phyloP scores from a whole-genome alignment of 257 asterid species.

The Solanum neorickii region DNA sequence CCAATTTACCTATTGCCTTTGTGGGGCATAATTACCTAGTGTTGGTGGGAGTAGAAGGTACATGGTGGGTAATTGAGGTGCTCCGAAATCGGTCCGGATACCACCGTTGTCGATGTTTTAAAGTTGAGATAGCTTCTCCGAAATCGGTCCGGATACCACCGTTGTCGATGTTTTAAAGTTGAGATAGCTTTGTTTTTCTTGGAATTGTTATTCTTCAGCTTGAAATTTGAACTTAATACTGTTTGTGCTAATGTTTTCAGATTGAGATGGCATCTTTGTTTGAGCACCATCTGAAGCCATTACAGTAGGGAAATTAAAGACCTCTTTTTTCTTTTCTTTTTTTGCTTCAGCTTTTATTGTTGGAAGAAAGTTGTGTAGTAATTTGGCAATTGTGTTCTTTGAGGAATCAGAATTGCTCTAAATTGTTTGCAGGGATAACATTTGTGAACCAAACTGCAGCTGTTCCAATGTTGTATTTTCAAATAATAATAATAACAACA shows the following conservation, averaged over 20 bases:
- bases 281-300: slow-evolving; percentile 65
- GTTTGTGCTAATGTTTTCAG: slow-evolving; percentile 29
- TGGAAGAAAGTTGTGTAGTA: not conserved
- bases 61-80: not conserved
- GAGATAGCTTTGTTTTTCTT: not conserved
- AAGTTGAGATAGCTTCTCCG: not conserved
- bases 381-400: not conserved
- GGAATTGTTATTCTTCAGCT: not conserved
- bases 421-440: not conserved
- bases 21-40: not conserved
- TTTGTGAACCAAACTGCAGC: not conserved
- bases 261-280: slow-evolving; percentile 91
- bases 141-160: not conserved
- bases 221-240: not conserved
- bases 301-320: not conserved
- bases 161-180: not conserved
- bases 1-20: not conserved
- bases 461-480: not conserved
- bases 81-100: not conserved
- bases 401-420: not conserved
- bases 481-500: not conserved
- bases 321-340: not conserved
- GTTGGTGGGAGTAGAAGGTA: not conserved
- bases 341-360: not conserved
- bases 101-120: not conserved